phyloP scores from a whole-genome alignment of 352 stramenopile species.

The Phytophthora sp. region DNA sequence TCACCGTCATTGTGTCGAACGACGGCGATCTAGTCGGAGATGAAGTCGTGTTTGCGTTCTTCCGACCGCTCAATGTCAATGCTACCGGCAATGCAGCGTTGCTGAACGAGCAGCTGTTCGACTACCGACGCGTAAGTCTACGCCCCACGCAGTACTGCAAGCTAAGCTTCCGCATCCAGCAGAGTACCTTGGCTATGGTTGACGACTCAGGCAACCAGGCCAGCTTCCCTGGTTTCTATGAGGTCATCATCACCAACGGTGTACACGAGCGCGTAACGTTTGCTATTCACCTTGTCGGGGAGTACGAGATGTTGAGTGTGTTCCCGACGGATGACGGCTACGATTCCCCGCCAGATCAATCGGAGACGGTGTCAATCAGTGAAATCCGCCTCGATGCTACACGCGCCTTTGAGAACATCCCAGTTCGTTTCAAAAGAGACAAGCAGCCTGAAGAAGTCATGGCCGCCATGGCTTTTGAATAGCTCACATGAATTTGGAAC shows the following conservation, averaged over 20 bases:
- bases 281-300: slow-evolving; percentile 55
- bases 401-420: slow-evolving; percentile 14
- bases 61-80: slow-evolving; percentile 66
- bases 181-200: slow-evolving; percentile 59
- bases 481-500: background rate
- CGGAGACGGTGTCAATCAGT: slow-evolving; percentile 1
- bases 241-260: slow-evolving; percentile 78
- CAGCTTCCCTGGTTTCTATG: slow-evolving; percentile 72
- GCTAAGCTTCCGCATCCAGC: slow-evolving; percentile 51
- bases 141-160: slow-evolving; percentile 39
- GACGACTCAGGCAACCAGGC: slow-evolving; percentile 61
- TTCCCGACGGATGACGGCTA: slow-evolving; percentile 38
- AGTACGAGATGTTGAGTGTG: slow-evolving; percentile 48
- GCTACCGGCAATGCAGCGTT: slow-evolving; percentile 61
- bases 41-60: slow-evolving; percentile 84
- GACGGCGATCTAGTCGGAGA: slow-evolving; percentile 58
- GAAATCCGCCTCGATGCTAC: slow-evolving; percentile 13
- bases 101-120: slow-evolving; percentile 82
- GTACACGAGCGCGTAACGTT: slow-evolving; percentile 72
- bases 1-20: slow-evolving; percentile 65
- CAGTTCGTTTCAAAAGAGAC: background rate
- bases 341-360: background rate
- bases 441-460: slow-evolving; percentile 2
- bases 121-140: slow-evolving; percentile 67
- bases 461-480: slow-evolving; percentile 27